Evolutionary conservation across 768 basidiomycete genomes (phyloP).

Genomic region (Lactifluus subvellereus): DNA sequence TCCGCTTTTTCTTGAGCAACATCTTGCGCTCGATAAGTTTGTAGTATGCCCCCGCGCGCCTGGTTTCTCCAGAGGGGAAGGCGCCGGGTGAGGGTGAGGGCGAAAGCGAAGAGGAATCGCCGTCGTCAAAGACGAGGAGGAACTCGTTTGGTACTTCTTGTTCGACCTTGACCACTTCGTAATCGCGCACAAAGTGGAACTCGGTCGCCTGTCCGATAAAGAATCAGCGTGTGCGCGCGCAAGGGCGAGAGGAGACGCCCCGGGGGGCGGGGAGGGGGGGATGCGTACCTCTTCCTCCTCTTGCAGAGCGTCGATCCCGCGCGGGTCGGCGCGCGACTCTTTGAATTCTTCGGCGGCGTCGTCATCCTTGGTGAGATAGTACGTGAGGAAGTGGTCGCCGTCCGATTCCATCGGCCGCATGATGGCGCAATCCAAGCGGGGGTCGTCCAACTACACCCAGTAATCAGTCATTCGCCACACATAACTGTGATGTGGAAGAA

Average conservation of each 20-base stretch:
- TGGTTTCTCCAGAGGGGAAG: constrained; percentile 26
- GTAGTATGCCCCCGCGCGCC: constrained; percentile 62
- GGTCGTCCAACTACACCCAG: constrained; percentile 56
- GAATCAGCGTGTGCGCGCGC: too few relatives aligned
- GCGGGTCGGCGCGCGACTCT: constrained; percentile 39
- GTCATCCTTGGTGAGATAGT: constrained; percentile 76
- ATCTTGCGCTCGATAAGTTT: constrained; percentile 88
- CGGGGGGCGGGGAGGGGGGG: too few relatives aligned
- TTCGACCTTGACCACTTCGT: constrained; percentile 82
- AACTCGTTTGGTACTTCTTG: constrained; percentile 85
- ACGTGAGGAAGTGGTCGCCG: constrained; percentile 82
- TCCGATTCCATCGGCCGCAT: constrained; percentile 84
- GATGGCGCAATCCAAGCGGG: constrained; percentile 78
- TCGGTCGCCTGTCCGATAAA: constrained; percentile 46
- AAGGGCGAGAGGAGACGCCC: not conserved
- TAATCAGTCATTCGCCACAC: not conserved
- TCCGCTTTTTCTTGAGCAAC: constrained; percentile 78
- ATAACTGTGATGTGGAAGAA: too few relatives aligned
- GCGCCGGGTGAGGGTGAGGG: constrained; percentile 14
- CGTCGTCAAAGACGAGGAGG: constrained; percentile 63
- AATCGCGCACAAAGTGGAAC: constrained; percentile 78
- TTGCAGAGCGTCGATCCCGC: constrained; percentile 41
- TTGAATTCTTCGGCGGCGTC: constrained; percentile 64
- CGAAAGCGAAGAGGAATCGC: constrained; percentile 28
- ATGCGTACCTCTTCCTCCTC: constrained; percentile 44